phyloP scores from a whole-genome alignment of 768 basidiomycete species.

The Lyophyllum shimeji region DNA sequence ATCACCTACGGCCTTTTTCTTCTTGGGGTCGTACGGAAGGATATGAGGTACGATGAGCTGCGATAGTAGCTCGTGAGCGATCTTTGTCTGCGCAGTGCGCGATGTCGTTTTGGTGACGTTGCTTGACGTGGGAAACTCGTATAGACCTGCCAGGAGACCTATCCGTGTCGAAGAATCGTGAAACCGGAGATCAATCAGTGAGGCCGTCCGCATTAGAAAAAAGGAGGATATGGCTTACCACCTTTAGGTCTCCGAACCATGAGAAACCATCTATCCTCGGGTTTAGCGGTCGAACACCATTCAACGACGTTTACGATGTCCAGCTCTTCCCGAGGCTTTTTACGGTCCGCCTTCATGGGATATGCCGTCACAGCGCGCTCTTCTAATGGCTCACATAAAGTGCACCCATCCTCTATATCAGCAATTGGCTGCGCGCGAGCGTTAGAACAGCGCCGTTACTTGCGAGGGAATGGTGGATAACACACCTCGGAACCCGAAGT shows the following conservation, averaged over 20 bases:
- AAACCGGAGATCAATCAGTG: constrained; percentile 8
- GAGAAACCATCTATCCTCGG: constrained; percentile 59
- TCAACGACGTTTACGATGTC: constrained; percentile 87
- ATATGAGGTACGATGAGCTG: constrained; percentile 36
- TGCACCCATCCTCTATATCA: constrained; percentile 82
- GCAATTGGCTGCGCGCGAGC: constrained; percentile 18
- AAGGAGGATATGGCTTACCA: constrained; percentile 53
- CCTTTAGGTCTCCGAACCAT: constrained; percentile 81
- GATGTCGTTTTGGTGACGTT: constrained; percentile 50
- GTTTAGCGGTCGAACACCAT: constrained; percentile 47
- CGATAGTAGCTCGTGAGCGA: constrained; percentile 41
- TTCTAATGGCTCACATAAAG: constrained; percentile 60
- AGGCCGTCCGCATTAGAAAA: constrained; percentile 1
- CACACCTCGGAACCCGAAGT: constrained; percentile 5
- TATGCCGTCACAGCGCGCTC: constrained; percentile 61
- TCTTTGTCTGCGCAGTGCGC: constrained; percentile 34
- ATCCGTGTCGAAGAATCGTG: constrained; percentile 7
- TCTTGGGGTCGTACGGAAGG: constrained; percentile 7
- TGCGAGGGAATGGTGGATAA: neutral
- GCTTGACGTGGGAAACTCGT: constrained; percentile 77
- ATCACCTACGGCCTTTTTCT: neutral
- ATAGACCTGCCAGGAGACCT: constrained; percentile 90
- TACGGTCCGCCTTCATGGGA: constrained; percentile 84
- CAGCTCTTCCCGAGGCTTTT: constrained; percentile 81
- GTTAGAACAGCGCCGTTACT: neutral